These are phyloP conservation scores for Phytophthora agathidicida DNA, from an alignment of 352 stramenopile species.

Conservation along the genomic window DNA sequence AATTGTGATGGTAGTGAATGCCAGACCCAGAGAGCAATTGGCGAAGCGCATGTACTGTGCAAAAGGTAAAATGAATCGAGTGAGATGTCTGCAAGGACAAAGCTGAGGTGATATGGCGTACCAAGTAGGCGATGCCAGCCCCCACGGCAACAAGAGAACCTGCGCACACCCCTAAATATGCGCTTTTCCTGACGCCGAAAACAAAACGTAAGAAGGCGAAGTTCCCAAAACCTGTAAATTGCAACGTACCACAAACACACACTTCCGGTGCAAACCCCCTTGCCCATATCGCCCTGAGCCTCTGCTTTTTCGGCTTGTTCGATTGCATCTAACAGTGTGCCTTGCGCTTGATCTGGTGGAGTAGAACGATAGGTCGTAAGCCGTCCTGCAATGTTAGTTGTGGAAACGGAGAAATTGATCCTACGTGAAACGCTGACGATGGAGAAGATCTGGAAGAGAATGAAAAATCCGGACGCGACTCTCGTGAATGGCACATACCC, in stretches of 20 bases:
- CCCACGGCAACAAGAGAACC: constrained; percentile 58
- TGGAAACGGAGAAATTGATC: constrained; percentile 9
- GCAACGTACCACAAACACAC: constrained; percentile 26
- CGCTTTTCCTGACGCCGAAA: constrained; percentile 23
- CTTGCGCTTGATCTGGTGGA: constrained; percentile 60
- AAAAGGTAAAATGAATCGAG: neutral
- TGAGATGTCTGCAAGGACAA: neutral
- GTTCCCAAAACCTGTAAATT: neutral
- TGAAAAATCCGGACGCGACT: constrained; percentile 71
- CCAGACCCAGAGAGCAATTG: constrained; percentile 73
- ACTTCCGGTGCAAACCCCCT: constrained; percentile 2
- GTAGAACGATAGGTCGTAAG: too few species aligned
- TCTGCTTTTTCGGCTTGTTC: constrained; percentile 39
- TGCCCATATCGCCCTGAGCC: constrained; percentile 5
- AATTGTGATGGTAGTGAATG: constrained; percentile 91
- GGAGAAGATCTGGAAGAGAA: constrained; percentile 81
- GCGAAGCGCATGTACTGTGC: constrained; percentile 90
- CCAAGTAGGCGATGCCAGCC: constrained; percentile 53
- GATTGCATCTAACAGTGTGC: constrained; percentile 58
- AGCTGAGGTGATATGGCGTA: constrained; percentile 20
- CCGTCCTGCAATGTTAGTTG: too few species aligned
- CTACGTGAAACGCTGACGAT: constrained; percentile 80
- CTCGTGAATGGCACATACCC: constrained; percentile 63
- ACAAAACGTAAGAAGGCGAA: neutral
- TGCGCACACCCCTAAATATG: constrained; percentile 53